phyloP scores from a whole-genome alignment of 2,329 filamentous ascomycete species.

The Alternaria angustiovoidea region DNA sequence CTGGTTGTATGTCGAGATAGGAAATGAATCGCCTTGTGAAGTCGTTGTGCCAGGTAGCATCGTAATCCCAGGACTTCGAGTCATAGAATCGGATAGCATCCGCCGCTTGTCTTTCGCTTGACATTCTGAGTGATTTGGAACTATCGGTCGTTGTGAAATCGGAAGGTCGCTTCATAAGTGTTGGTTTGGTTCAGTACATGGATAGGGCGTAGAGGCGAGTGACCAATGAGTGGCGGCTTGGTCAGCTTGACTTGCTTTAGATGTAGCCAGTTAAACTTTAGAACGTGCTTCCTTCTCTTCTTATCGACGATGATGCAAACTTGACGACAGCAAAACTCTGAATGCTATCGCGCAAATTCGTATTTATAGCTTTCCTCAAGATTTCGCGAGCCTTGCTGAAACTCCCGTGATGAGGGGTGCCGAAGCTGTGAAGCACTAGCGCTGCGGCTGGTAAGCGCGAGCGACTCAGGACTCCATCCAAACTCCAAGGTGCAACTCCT shows the following conservation, averaged over 20 bases:
- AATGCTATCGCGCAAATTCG: neutral
- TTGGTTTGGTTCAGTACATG: neutral
- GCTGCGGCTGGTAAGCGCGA: conserved; percentile 4
- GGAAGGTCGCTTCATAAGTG: neutral
- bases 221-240: conserved; percentile 5
- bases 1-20: conserved; percentile 41
- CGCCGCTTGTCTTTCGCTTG: conserved; percentile 34
- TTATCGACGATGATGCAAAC: neutral
- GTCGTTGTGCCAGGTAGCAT: conserved; percentile 53
- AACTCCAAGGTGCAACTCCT: neutral
- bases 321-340: neutral
- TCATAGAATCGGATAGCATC: conserved; percentile 48
- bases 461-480: neutral
- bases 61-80: conserved; percentile 47
- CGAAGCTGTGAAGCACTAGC: conserved; percentile 11
- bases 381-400: conserved; percentile 1
- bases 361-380: neutral
- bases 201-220: neutral
- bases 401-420: conserved; percentile 16
- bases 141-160: neutral
- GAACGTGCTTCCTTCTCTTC: conserved; percentile 1
- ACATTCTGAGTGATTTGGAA: conserved; percentile 15
- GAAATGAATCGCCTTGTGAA: conserved; percentile 52
- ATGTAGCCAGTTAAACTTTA: conserved; percentile 10
- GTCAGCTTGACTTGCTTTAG: conserved; percentile 11